Percentiles rank a stretch among this genome's conserved stretches.
These are phyloP conservation scores for Kodamaea kaohsiungensis DNA, from an alignment of 805 yeast genomes.

Conservation along the genomic window DNA sequence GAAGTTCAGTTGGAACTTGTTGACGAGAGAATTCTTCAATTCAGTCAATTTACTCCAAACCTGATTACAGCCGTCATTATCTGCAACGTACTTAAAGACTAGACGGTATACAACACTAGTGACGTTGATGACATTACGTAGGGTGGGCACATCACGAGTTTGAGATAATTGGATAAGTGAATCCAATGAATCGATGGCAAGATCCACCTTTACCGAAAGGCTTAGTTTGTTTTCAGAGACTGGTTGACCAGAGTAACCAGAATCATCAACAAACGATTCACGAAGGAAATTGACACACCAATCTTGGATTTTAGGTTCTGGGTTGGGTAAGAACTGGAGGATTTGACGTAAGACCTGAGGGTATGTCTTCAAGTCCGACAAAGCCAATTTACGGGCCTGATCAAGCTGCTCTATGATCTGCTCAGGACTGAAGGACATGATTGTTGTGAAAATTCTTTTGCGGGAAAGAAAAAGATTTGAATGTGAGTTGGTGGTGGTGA, in stretches of 20 bases:
- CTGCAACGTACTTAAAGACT: slow-evolving; percentile 46
- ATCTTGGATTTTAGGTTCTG: slow-evolving; percentile 32
- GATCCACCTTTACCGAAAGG: slow-evolving; percentile 34
- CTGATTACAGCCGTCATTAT: slow-evolving; percentile 45
- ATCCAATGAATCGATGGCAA: slow-evolving; percentile 43
- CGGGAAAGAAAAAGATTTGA: neutral
- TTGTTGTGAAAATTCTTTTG: slow-evolving; percentile 1
- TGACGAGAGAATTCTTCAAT: slow-evolving; percentile 60
- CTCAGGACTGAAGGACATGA: slow-evolving; percentile 14
- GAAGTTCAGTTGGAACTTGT: slow-evolving; percentile 56
- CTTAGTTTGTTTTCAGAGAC: slow-evolving; percentile 15
- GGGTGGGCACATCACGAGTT: slow-evolving; percentile 31
- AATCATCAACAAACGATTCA: slow-evolving; percentile 32
- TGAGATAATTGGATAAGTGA: slow-evolving; percentile 28
- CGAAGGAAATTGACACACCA: slow-evolving; percentile 45
- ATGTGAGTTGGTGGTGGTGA: neutral
- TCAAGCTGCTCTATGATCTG: slow-evolving; percentile 31
- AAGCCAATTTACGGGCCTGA: slow-evolving; percentile 40
- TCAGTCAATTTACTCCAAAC: slow-evolving; percentile 58
- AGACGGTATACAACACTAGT: slow-evolving; percentile 43
- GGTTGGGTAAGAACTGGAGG: slow-evolving; percentile 36
- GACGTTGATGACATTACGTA: slow-evolving; percentile 35
- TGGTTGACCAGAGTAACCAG: slow-evolving; percentile 12
- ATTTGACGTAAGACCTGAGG: slow-evolving; percentile 47
- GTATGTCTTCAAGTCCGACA: slow-evolving; percentile 29